Percentiles rank a stretch among this genome's conserved stretches.
These are phyloP conservation scores for Pseudogymnoascus sp. DNA, from an alignment of 2,329 filamentous ascomycete genomes.

Conservation along the genomic window DNA sequence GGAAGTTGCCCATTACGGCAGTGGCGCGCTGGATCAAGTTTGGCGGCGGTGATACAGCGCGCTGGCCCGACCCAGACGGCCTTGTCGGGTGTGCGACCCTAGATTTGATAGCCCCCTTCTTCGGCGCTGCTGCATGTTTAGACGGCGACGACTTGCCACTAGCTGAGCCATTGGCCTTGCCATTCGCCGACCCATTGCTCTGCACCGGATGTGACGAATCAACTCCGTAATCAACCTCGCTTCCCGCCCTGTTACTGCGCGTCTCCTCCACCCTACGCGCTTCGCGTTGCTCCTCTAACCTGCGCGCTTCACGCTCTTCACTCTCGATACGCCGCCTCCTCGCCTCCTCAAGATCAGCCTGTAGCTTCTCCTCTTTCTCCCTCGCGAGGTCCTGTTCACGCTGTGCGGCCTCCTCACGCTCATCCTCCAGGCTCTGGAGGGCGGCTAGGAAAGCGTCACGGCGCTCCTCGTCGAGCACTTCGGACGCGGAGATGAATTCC, in stretches of 20 bases:
- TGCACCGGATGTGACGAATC: conserved; percentile 39
- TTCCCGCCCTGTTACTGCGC: conserved; percentile 41
- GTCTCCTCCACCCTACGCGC: conserved; percentile 31
- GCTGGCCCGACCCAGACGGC: conserved; percentile 13
- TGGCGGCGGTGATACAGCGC: conserved; percentile 16
- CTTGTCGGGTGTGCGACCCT: conserved; percentile 11
- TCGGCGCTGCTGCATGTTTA: conserved; percentile 32
- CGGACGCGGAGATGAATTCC: conserved; percentile 80
- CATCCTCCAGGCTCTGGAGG: conserved; percentile 74
- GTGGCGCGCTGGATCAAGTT: conserved; percentile 35
- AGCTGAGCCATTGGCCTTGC: conserved; percentile 27
- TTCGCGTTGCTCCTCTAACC: conserved; percentile 29
- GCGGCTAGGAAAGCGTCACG: conserved; percentile 84
- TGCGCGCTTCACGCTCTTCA: conserved; percentile 39
- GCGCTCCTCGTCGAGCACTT: conserved; percentile 85
- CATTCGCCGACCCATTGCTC: conserved; percentile 18
- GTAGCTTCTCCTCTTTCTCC: conserved; percentile 50
- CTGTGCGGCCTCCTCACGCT: conserved; percentile 63
- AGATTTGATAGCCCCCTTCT: conserved; percentile 15
- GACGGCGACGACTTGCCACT: conserved; percentile 19
- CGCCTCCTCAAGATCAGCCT: conserved; percentile 50
- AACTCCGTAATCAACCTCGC: conserved; percentile 63
- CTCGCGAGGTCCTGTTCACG: conserved; percentile 53
- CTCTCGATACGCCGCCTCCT: conserved; percentile 50
- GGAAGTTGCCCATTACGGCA: conserved; percentile 47